These are phyloP conservation scores for Jacaranda mimosifolia DNA, from an alignment of 257 asterid species.

Conservation along the genomic window DNA sequence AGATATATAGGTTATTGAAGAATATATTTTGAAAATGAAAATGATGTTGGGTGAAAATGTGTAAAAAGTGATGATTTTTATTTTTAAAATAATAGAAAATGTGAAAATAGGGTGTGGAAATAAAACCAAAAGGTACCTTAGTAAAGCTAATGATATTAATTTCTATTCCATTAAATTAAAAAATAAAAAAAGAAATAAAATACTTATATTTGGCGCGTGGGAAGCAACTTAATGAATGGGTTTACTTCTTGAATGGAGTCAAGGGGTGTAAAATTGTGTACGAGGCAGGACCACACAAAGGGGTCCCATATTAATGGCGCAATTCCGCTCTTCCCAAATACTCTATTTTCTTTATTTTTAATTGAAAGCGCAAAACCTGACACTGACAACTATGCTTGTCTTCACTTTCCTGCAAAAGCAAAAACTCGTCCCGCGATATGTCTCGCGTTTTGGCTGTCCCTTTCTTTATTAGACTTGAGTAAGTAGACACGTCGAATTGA, in stretches of 20 bases:
- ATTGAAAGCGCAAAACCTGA: constrained; percentile 42
- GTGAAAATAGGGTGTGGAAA: too few relatives aligned
- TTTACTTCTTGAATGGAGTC: constrained; percentile 15
- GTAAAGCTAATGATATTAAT: too few relatives aligned
- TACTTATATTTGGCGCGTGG: constrained; percentile 8
- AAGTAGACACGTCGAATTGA: too few relatives aligned
- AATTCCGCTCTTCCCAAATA: constrained; percentile 34
- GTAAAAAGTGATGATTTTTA: too few relatives aligned
- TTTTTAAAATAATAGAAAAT: too few relatives aligned
- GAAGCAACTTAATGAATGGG: background rate
- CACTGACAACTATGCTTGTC: constrained; percentile 45
- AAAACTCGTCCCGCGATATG: constrained; percentile 33
- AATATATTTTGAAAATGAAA: too few relatives aligned
- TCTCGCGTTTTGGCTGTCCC: constrained; percentile 5
- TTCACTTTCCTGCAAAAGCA: background rate
- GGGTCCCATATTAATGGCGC: constrained; percentile 32
- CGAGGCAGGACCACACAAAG: constrained; percentile 18
- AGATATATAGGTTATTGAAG: too few relatives aligned
- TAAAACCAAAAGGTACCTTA: too few relatives aligned
- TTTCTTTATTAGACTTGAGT: background rate
- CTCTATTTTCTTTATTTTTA: background rate
- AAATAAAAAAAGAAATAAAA: background rate
- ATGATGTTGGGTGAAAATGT: too few relatives aligned
- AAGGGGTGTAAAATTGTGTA: background rate
- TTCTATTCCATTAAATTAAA: background rate